Percentiles rank a stretch among this genome's conserved stretches.
phyloP scores from a whole-genome alignment of 495 filamentous ascomycete genomes.

The Tuber magnatum region DNA sequence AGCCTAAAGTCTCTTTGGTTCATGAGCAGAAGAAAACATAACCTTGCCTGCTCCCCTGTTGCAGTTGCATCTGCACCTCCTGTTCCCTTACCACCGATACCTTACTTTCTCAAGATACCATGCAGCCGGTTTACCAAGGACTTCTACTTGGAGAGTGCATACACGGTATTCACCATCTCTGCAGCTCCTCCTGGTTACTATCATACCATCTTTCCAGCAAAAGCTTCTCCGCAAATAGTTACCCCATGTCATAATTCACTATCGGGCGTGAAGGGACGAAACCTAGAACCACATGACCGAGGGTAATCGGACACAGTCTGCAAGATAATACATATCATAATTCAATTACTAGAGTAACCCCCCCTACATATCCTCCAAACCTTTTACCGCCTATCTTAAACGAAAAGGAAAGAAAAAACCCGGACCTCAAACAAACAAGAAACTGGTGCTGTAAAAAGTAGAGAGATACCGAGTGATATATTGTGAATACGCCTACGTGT shows the following conservation, averaged over 20 bases:
- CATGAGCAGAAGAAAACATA: not conserved
- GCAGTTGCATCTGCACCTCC: not conserved
- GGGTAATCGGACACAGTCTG: not conserved
- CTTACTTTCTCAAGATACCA: not conserved
- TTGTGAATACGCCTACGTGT: not conserved
- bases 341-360: not conserved
- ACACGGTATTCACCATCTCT: not conserved
- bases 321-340: not conserved
- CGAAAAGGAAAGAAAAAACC: not conserved
- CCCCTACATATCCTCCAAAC: not conserved
- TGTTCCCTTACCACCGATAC: not conserved
- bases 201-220: not conserved
- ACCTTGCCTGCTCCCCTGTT: not conserved
- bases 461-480: not conserved
- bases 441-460: not conserved
- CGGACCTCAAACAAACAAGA: not conserved
- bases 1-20: not conserved
- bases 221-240: not conserved
- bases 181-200: not conserved
- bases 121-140: not conserved
- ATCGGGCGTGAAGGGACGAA: not conserved
- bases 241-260: not conserved
- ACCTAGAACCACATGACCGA: not conserved
- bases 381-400: not conserved
- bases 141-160: not conserved